Base-by-base conservation (phyloP, 139 green algal species). In the Chlorella ohadii region DNA sequence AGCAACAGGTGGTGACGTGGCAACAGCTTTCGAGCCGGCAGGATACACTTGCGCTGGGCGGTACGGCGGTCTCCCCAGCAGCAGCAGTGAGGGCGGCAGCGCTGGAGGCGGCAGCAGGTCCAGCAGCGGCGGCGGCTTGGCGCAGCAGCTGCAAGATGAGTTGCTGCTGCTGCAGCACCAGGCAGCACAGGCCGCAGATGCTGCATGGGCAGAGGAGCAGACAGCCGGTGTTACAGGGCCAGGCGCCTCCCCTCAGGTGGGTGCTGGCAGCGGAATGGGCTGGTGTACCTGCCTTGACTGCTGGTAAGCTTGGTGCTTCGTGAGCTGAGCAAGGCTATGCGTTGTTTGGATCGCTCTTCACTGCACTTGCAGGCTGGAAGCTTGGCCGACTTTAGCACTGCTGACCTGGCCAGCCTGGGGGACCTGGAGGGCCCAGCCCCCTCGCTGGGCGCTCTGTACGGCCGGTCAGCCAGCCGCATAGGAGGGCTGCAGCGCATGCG, bases 321-420 rank as follows among this genome's bases (percentile, higher is more conserved):
- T n/a, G n/a, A n/a, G n/a, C n/a, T n/a, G n/a, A n/a, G n/a, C n/a
- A n/a, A n/a, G n/a, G n/a, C n/a, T n/a, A n/a, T n/a, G n/a, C n/a
- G n/a, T n/a, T n/a, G n/a, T n/a, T n/a, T n/a, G n/a, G n/a, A n/a
- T n/a, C n/a, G n/a, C n/a, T n/a, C n/a, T n/a, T n/a, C n/a, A n/a
- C n/a, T 51, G 44, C 44, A 9, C 9, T 51, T 59, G 51, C 51
- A 59, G 51, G 51, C 51, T 19, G 51, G 12, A 20, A 59, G 51
- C 51, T 59, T 59, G 19, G 51, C 12, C 15, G 15, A 59, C 15
- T 59, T 59, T 13, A 59, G 51, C 51, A 22, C 15, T 33, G 41
- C 71, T 34, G 25, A 61, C 71, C 36, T 57, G 41, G 71, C 71
- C 1, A 81, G 74, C 74, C 55, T 81, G 12, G 74, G 34, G 19